Evolutionary conservation across 2,329 filamentous ascomycete species (phyloP), one percentile per base, ranked within the genome.

Genomic region (Sarocladium oryzae): DNA sequence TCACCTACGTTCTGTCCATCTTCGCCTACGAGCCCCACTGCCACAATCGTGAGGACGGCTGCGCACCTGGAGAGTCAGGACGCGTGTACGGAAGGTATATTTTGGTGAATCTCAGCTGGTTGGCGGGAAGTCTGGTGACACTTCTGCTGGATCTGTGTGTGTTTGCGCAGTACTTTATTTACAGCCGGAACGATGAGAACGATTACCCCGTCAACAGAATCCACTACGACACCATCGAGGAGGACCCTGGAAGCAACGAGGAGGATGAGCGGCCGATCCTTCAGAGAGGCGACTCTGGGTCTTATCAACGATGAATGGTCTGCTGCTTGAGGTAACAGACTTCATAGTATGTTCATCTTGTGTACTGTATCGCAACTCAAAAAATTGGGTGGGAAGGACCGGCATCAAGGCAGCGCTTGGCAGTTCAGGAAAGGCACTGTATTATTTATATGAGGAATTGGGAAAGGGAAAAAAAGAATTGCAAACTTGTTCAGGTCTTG

Each of bases 1-100:
- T 96, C 57, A 96, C 91, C 0, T 97, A 95, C 62, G 91, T 96
- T 16, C 73, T 96, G 33, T 91, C 86, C 33, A 97, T 99, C 58
- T 78, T 97, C 56, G 91, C 90, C 1, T 97, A 90, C 62, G 88
- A 91, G 53, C 89, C 91, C 0, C 72, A 78, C 26, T 95, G 89
- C 56, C 65, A 63, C 26, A 13, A n/a, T 28, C 63, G 63, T 23
- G 18, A 36, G 18, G 58, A 69, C 57, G 53, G 66, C 13, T 96
- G 91, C 69, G 66, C 65, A 23, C 70, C 75, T 0, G 87, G 84
- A 0, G 89, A 95, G 68, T 79, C 80, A 1, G 63, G 66, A 10
- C 69, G 65, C 1, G 75, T 91, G 11, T 97, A 97, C 66, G 82
- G 79, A 24, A 74, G 77, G 55, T 96, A 97, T 69, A 84, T 97